Evolutionary conservation across 2,329 filamentous ascomycete species (phyloP).

Genomic region (Dendryphion nanum): DNA sequence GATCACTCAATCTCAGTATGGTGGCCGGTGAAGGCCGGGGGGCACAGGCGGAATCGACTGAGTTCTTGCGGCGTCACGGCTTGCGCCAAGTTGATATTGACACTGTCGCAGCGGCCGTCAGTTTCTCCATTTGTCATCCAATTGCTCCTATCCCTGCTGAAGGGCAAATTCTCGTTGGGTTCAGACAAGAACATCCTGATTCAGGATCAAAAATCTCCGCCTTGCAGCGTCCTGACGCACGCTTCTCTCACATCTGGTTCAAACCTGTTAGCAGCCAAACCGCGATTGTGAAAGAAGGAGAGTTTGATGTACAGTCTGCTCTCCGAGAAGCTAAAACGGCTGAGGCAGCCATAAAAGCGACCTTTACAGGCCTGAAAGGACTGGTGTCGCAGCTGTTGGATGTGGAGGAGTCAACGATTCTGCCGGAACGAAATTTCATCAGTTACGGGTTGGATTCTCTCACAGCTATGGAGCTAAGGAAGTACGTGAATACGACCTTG

Average conservation of each 20-base stretch:
- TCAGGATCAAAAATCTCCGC: slow-evolving; percentile 24
- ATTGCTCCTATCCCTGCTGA: slow-evolving; percentile 11
- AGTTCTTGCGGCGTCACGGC: slow-evolving; percentile 19
- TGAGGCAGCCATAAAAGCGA: background rate
- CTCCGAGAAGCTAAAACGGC: slow-evolving; percentile 12
- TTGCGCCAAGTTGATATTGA: slow-evolving; percentile 23
- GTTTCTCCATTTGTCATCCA: slow-evolving; percentile 20
- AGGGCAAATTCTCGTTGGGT: background rate
- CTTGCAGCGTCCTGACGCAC: slow-evolving; percentile 18
- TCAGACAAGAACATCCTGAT: background rate
- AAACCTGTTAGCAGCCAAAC: slow-evolving; percentile 17
- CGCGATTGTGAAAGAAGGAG: slow-evolving; percentile 17
- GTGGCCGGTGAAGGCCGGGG: slow-evolving; percentile 26
- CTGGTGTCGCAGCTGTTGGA: slow-evolving; percentile 24
- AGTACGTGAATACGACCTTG: slow-evolving; percentile 35
- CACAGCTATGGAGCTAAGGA: slow-evolving; percentile 30
- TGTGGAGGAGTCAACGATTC: slow-evolving; percentile 23
- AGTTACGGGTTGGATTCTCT: slow-evolving; percentile 25
- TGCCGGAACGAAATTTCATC: slow-evolving; percentile 17
- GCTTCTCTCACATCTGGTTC: slow-evolving; percentile 18
- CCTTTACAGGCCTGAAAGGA: slow-evolving; percentile 17
- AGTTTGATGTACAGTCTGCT: slow-evolving; percentile 8
- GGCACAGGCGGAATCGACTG: slow-evolving; percentile 20
- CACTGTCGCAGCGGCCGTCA: slow-evolving; percentile 22
- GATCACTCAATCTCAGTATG: slow-evolving; percentile 22